Percentiles rank a stretch among this genome's conserved stretches.
Evolutionary conservation across 495 filamentous ascomycete genomes (phyloP).

Genomic region (Lasiosphaeria hispida): DNA sequence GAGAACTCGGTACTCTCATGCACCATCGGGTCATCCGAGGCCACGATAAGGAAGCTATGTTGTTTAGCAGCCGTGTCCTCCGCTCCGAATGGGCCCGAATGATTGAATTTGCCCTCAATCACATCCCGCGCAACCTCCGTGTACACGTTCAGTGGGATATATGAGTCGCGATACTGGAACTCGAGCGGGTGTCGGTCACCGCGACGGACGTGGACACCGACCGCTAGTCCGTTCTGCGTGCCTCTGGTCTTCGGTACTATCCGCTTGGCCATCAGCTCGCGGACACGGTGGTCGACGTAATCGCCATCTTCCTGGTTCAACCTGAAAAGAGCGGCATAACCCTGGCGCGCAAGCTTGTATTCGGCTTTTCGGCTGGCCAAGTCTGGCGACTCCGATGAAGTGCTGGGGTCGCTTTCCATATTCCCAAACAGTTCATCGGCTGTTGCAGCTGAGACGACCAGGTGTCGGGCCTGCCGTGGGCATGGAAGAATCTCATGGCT

Average conservation of each 20-base stretch:
- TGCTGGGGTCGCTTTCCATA: slow-evolving; percentile 48
- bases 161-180: slow-evolving; percentile 62
- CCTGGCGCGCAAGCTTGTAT: slow-evolving; percentile 58
- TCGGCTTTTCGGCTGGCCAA: slow-evolving; percentile 39
- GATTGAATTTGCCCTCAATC: slow-evolving; percentile 37
- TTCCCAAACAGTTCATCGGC: slow-evolving; percentile 55
- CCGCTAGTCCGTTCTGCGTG: slow-evolving; percentile 41
- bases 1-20: slow-evolving; percentile 57
- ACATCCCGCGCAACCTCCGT: slow-evolving; percentile 44
- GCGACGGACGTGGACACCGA: slow-evolving; percentile 70
- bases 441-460: slow-evolving; percentile 66
- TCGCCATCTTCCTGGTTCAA: slow-evolving; percentile 54
- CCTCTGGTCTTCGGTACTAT: slow-evolving; percentile 37
- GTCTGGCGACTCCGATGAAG: slow-evolving; percentile 40
- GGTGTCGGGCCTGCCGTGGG: slow-evolving; percentile 63
- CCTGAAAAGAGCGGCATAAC: slow-evolving; percentile 64
- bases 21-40: slow-evolving; percentile 70
- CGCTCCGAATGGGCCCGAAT: slow-evolving; percentile 30
- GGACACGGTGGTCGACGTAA: slow-evolving; percentile 53
- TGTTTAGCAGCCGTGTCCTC: slow-evolving; percentile 34
- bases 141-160: slow-evolving; percentile 65
- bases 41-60: slow-evolving; percentile 53
- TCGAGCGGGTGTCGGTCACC: slow-evolving; percentile 69
- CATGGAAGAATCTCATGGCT: slow-evolving; percentile 65
- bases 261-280: slow-evolving; percentile 45